Percentiles rank a stretch among this genome's conserved stretches.
phyloP scores from a whole-genome alignment of 2,329 filamentous ascomycete species.

The Chaetomiaceae sp. region DNA sequence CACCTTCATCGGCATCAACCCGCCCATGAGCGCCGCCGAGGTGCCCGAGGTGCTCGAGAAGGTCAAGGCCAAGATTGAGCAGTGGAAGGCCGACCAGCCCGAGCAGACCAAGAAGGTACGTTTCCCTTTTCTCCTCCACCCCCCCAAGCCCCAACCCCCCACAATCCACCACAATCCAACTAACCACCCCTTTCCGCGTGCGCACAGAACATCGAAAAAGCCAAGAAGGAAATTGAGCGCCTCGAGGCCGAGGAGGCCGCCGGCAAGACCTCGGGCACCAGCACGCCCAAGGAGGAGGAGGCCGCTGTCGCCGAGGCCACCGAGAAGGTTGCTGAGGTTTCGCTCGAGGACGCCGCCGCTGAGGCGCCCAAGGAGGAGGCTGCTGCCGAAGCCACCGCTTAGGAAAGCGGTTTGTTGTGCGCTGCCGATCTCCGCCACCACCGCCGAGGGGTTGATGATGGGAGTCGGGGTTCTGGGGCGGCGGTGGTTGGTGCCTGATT shows the following conservation, averaged over 20 bases:
- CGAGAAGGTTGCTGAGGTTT: constrained; percentile 47
- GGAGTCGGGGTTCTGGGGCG: no score
- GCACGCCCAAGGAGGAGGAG: constrained; percentile 39
- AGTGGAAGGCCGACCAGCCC: constrained; percentile 89
- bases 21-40: constrained; percentile 80
- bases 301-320: constrained; percentile 51
- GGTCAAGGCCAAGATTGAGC: constrained; percentile 82
- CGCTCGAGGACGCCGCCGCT: constrained; percentile 34
- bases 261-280: constrained; percentile 38
- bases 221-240: constrained; percentile 89
- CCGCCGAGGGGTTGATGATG: no score
- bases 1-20: constrained; percentile 74
- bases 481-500: no score
- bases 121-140: constrained; percentile 21
- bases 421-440: no score
- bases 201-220: constrained; percentile 99
- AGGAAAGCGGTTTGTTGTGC: constrained; percentile 1
- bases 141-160: no score
- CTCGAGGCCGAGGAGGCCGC: constrained; percentile 65
- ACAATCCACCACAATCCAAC: background rate
- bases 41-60: constrained; percentile 78
- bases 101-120: constrained; percentile 85
- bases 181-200: constrained; percentile 15
- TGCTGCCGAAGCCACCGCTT: constrained; percentile 15
- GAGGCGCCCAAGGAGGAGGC: constrained; percentile 12